phyloP scores from a whole-genome alignment of 805 yeast genomes.

The Tetrapisispora iriomotensis region DNA sequence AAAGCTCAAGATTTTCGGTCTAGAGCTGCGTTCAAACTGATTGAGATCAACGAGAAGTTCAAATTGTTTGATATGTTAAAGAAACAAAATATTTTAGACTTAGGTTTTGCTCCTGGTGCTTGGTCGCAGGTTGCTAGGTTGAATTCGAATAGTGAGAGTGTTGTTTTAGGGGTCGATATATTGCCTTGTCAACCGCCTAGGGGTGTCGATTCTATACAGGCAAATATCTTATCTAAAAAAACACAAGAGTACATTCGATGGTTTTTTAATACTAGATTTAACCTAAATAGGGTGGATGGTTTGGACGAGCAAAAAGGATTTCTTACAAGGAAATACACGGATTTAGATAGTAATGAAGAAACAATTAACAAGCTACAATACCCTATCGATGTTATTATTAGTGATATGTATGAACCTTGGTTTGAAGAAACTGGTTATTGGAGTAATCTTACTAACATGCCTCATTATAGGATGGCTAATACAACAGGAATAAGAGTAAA shows the following conservation, averaged over 20 bases:
- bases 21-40: conserved; percentile 82
- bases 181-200: conserved; percentile 68
- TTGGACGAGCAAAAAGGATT: conserved; percentile 24
- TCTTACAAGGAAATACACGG: conserved; percentile 3
- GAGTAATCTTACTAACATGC: conserved; percentile 62
- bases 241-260: conserved; percentile 51
- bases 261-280: conserved; percentile 33
- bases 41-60: conserved; percentile 62
- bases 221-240: conserved; percentile 61
- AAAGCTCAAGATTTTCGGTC: conserved; percentile 54
- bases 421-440: conserved; percentile 38
- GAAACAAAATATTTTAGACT: conserved; percentile 60
- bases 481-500: conserved; percentile 72
- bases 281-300: conserved; percentile 28
- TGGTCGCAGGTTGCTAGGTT: conserved; percentile 81
- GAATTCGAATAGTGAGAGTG: conserved; percentile 39
- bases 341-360: conserved; percentile 6
- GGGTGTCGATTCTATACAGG: conserved; percentile 77
- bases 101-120: conserved; percentile 92
- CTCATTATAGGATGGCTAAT: conserved; percentile 87
- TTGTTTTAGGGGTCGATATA: conserved; percentile 73
- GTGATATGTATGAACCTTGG: conserved; percentile 76
- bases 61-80: conserved; percentile 39
- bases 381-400: conserved; percentile 57
- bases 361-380: no score